Percentiles rank a stretch among this genome's conserved stretches.
Evolutionary conservation across 805 yeast species (phyloP).

Genomic region (Lipomyces chichibuensis): DNA sequence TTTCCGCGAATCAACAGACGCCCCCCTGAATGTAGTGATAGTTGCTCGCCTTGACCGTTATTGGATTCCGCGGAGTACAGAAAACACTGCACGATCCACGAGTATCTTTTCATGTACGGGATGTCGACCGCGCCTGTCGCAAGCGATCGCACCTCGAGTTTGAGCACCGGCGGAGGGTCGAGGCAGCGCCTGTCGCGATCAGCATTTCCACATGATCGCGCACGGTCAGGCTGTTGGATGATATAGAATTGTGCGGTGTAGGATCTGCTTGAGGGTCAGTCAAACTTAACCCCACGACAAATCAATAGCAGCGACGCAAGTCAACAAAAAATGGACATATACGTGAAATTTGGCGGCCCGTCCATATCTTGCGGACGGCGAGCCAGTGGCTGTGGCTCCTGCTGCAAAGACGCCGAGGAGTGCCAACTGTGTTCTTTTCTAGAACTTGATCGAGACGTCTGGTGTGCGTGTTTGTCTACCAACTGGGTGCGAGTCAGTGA

Average conservation of each 20-base stretch:
- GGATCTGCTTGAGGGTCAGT: not conserved
- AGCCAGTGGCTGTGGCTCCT: conserved; percentile 1
- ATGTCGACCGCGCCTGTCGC: conserved; percentile 18
- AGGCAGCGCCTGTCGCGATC: conserved; percentile 36
- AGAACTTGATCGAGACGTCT: not conserved
- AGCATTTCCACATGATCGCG: conserved; percentile 36
- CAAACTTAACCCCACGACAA: not conserved
- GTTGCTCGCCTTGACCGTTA: not conserved
- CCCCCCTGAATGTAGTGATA: conserved; percentile 9
- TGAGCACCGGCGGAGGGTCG: conserved; percentile 36
- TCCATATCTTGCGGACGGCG: conserved; percentile 27
- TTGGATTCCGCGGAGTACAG: conserved; percentile 20
- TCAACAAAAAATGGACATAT: not conserved
- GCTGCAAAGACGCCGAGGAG: not conserved
- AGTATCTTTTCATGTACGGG: conserved; percentile 28
- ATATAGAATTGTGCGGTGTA: conserved; percentile 25
- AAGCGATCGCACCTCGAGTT: conserved; percentile 26
- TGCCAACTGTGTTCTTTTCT: not conserved
- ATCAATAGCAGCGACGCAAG: not conserved
- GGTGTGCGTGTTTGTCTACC: not conserved
- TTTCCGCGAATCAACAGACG: conserved; percentile 34
- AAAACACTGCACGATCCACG: conserved; percentile 31
- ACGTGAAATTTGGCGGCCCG: conserved; percentile 27
- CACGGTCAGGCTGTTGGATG: conserved; percentile 36
- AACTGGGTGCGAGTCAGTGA: not conserved